Evolutionary conservation across 805 yeast genomes (phyloP).

Genomic region (Saccharomyces jurei): DNA sequence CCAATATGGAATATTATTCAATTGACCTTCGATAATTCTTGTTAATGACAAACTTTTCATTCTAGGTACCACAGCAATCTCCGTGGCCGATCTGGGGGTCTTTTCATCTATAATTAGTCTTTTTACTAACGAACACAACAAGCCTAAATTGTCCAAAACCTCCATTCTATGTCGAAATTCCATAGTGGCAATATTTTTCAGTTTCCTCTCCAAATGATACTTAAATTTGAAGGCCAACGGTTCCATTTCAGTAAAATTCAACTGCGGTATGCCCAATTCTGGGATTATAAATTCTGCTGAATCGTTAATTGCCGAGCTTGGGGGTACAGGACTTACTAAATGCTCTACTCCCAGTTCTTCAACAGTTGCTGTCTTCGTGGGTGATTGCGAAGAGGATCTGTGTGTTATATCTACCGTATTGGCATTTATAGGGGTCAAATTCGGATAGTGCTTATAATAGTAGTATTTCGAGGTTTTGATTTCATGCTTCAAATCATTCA

Average conservation of each 20-base stretch:
- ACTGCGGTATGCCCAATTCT: conserved; percentile 22
- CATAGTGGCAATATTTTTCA: conserved; percentile 54
- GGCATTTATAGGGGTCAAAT: conserved; percentile 4
- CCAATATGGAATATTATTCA: conserved; percentile 83
- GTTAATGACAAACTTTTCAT: conserved; percentile 64
- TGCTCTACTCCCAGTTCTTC: not conserved
- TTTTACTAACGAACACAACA: conserved; percentile 60
- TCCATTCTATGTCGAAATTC: conserved; percentile 81
- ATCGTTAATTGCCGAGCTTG: conserved; percentile 3
- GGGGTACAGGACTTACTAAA: conserved; percentile 28
- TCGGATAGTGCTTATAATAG: conserved; percentile 33
- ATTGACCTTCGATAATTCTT: conserved; percentile 68
- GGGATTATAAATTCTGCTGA: conserved; percentile 5
- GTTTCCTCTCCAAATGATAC: conserved; percentile 32
- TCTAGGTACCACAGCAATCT: conserved; percentile 86
- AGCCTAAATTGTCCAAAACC: conserved; percentile 68
- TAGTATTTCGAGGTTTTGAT: conserved; percentile 35
- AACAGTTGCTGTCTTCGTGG: conserved; percentile 3
- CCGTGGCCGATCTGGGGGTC: conserved; percentile 71
- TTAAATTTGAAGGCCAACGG: conserved; percentile 31
- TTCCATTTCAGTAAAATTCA: conserved; percentile 29
- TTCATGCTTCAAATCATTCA: conserved; percentile 72
- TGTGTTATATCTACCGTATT: not conserved
- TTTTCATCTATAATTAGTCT: conserved; percentile 82
- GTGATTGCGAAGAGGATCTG: not conserved